Base-by-base conservation (phyloP, 805 yeast species). In the Komagataella pastoris region DNA sequence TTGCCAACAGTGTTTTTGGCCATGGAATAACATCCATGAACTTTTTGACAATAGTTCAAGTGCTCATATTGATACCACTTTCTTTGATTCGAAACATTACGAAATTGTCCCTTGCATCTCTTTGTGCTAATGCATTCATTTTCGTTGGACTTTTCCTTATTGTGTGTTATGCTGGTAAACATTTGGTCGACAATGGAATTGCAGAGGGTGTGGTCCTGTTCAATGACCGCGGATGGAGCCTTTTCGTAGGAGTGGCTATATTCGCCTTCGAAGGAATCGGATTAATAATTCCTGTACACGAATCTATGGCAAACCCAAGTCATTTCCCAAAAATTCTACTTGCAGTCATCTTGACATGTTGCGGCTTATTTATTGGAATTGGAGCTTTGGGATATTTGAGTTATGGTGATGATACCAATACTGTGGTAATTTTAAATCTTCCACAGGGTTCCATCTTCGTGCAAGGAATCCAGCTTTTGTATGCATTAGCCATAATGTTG, bases 251-350 rank as follows among this genome's bases (percentile, higher is more conserved):
- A 7, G 87, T 86, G 6, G 90, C 91, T 2, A 85, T 86, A 30
- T 86, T 86, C 69, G 88, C 93, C n/a, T 86, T 85, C 61, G 95
- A 86, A 67, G 95, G 95, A 1, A 85, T 86, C 53, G 93, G 95
- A 0, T 69, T 86, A 48, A 83, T 86, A 49, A 82, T 86, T 21
- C 95, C 95, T 0, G 83, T 86, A 51, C 88, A 85, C 59, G 87
- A 85, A 57, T 83, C 93, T 1, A 86, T 86, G 93, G 75, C 72
- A 49, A 67, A 83, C 57, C 93, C 93, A 1, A 80, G 80, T 54
- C 75, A 83, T 55, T 86, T 83, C 61, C 89, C 91, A 17, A 62
- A 71, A 52, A 87, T 85, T 1, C 65, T 86, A 50, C 71, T 72
- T 14, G 62, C 75, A 48, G 93, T 86, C 2, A 77, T 86, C 36